Base-by-base conservation (phyloP, 1,284 basidiomycete species). In the Melampsora americana region DNA sequence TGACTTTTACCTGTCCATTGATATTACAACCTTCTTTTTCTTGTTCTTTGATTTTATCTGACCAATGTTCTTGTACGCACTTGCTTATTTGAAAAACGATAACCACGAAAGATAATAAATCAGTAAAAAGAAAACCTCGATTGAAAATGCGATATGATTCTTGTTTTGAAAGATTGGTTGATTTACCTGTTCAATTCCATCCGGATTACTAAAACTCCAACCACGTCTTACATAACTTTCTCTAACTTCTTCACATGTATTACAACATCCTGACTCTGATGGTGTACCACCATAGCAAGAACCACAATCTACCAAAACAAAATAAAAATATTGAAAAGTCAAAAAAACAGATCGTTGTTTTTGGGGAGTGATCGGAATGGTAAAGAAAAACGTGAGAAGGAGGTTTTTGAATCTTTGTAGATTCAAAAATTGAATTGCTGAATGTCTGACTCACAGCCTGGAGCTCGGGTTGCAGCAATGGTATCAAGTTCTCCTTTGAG, bases 51-150 rank as follows among this genome's bases (percentile, higher is more conserved):
- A 99, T 88, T 83, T 92, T 94, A 18, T 95, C 93, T 23, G 92
- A 88, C 95, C 95, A 99, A 65, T 92, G 91, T 85, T 99, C 96
- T 79, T 90, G 85, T 66, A 91, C 88, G 83, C 96, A 99, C 92
- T 96, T 81, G 9, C 18, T 23, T 23, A 30, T 53, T 44, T 32
- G 60, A 66, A 50, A 68, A 28, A 61, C 12, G 39, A 42, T 18
- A 74, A 20, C n/a, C n/a, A n/a, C n/a, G 3, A 11, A 44, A 44
- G 42, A 14, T 44, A 2, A 44, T 44, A 44, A 14, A 44, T 44
- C 12, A 44, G 42, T 44, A 28, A 23, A 28, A n/a, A n/a, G n/a
- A n/a, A 39, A 16, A 23, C 23, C 20, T 26, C 50, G n/a, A 18
- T 56, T 66, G 18, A 67, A 66, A 59, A 20, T 9, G 32, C 23